phyloP scores from a whole-genome alignment of 2,329 filamentous ascomycete genomes.

The Tolypocladium amazonense region DNA sequence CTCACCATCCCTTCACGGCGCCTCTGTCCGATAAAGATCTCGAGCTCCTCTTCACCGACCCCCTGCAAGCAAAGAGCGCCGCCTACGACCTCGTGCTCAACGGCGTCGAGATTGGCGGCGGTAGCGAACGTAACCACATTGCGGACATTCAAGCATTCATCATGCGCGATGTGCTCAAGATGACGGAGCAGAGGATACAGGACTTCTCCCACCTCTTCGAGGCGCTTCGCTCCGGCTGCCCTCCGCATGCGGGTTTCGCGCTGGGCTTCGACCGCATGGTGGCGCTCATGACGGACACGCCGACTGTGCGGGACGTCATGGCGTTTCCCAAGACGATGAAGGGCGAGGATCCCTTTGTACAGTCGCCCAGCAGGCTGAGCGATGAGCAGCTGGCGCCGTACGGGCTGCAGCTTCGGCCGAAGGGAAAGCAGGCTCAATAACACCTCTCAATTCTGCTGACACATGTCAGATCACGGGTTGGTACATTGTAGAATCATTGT shows the following conservation, averaged over 20 bases:
- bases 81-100: constrained; percentile 97
- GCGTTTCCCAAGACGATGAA: constrained; percentile 92
- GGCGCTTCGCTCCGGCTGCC: constrained; percentile 75
- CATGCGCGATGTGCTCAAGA: constrained; percentile 72
- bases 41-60: constrained; percentile 60
- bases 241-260: constrained; percentile 88
- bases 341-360: constrained; percentile 77
- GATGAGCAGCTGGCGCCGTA: constrained; percentile 41
- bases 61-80: constrained; percentile 64
- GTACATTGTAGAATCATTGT: background rate
- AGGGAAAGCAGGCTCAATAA: background rate
- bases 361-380: constrained; percentile 61
- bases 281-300: constrained; percentile 64
- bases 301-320: constrained; percentile 84
- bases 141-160: constrained; percentile 75
- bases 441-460: background rate
- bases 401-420: constrained; percentile 23
- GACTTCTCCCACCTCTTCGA: constrained; percentile 81
- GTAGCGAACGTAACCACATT: constrained; percentile 83
- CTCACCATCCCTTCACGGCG: constrained; percentile 93
- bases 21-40: constrained; percentile 64
- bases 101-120: constrained; percentile 86
- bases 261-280: constrained; percentile 84
- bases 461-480: background rate
- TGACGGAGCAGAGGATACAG: constrained; percentile 58